Conservation (phyloP, 2,329 filamentous ascomycete genomes). For the Ceratocystis alfenasii region DNA sequence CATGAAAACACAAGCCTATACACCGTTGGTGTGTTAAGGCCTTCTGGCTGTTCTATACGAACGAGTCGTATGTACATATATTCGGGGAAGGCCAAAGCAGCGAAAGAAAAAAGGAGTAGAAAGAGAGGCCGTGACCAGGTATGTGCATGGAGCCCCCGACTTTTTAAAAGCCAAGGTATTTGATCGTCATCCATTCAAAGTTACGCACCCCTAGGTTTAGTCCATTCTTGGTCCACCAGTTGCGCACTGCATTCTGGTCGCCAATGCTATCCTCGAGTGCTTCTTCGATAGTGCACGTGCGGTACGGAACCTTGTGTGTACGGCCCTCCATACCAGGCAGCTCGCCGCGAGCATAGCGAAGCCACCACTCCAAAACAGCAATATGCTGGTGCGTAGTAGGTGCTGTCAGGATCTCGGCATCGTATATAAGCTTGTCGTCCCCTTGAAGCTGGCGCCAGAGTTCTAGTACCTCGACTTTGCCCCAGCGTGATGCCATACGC, state of each 20-base stretch:
- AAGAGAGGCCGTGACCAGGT: not conserved
- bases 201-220: constrained; percentile 70
- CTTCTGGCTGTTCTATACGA: not conserved
- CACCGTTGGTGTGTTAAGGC: not conserved
- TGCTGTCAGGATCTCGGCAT: constrained; percentile 70
- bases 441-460: constrained; percentile 66
- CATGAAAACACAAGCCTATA: not conserved
- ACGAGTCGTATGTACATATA: not conserved
- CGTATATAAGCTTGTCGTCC: constrained; percentile 56
- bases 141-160: not conserved
- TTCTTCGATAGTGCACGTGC: constrained; percentile 91
- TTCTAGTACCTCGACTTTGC: constrained; percentile 71
- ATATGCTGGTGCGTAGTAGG: constrained; percentile 81
- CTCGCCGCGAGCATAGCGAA: constrained; percentile 49
- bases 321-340: constrained; percentile 43
- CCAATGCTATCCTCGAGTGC: constrained; percentile 77
- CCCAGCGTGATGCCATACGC: constrained; percentile 72
- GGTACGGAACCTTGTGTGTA: constrained; percentile 69
- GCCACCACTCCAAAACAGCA: constrained; percentile 86
- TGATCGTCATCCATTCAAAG: constrained; percentile 80
- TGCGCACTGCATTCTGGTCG: constrained; percentile 58
- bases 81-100: not conserved
- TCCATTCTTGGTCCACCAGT: constrained; percentile 82
- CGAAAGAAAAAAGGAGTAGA: not conserved
- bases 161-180: constrained; percentile 43